Conservation (phyloP, 2,329 filamentous ascomycete species). For the Tolypocladium cylindrosporum region DNA sequence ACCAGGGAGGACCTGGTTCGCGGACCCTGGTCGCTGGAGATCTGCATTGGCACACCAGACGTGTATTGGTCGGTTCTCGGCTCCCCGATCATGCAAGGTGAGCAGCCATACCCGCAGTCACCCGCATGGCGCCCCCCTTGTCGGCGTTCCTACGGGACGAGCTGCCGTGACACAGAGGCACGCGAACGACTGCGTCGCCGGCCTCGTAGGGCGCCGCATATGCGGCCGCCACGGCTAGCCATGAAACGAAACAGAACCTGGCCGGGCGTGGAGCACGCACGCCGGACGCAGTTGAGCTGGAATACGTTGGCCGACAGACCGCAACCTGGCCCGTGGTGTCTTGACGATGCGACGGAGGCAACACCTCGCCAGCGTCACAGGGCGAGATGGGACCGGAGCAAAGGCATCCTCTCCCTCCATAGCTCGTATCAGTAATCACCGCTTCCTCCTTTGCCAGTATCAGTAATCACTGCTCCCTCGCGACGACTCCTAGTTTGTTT, state of each 20-base stretch:
- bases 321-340: background rate
- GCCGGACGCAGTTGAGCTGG: background rate
- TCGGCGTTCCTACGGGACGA: background rate
- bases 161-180: background rate
- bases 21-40: background rate
- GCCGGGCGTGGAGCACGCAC: background rate
- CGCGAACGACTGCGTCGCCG: background rate
- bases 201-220: background rate
- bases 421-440: too few species aligned
- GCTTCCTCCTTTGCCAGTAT: background rate
- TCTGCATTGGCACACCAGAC: background rate
- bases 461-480: background rate
- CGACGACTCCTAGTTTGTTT: background rate
- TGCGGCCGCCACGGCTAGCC: background rate
- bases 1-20: background rate
- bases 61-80: background rate
- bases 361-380: background rate
- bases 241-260: background rate
- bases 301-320: background rate
- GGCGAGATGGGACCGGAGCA: background rate
- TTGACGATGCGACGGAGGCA: background rate
- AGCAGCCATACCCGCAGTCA: background rate
- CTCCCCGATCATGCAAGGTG: background rate
- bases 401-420: background rate
- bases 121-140: background rate